Percentiles rank a stretch among this genome's conserved stretches.
phyloP scores from a whole-genome alignment of 2,329 filamentous ascomycete genomes.

The Trichoderma sp. region DNA sequence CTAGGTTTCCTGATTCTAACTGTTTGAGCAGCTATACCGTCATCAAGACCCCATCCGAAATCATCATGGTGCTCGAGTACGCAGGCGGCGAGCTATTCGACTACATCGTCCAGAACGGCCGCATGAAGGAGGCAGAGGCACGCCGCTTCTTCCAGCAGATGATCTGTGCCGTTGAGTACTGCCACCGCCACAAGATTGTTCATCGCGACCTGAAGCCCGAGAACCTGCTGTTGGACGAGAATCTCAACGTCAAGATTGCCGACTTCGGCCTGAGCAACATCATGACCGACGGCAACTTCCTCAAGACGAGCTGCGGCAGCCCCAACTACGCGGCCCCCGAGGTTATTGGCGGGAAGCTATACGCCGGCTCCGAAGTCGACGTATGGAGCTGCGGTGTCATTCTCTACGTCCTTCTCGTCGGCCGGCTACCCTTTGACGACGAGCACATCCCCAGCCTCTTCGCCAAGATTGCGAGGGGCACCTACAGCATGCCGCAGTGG shows the following conservation, averaged over 20 bases:
- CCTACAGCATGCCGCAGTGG: constrained; percentile 89
- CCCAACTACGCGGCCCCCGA: constrained; percentile 98
- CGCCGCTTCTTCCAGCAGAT: constrained; percentile 99
- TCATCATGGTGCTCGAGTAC: constrained; percentile 99
- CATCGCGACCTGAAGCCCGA: constrained; percentile 97
- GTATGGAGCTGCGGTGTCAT: constrained; percentile 98
- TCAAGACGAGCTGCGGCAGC: constrained; percentile 97
- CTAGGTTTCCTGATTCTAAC: neutral
- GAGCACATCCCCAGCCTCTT: constrained; percentile 97
- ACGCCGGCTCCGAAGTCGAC: constrained; percentile 95
- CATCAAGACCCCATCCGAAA: constrained; percentile 90
- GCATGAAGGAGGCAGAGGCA: constrained; percentile 89
- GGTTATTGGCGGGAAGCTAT: constrained; percentile 96
- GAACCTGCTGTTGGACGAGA: constrained; percentile 90
- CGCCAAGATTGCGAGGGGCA: constrained; percentile 94
- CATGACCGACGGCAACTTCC: constrained; percentile 99
- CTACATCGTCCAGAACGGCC: constrained; percentile 93
- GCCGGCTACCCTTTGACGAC: constrained; percentile 91
- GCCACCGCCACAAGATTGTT: constrained; percentile 97
- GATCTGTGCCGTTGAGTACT: constrained; percentile 97
- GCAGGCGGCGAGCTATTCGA: constrained; percentile 96
- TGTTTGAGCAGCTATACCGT: constrained; percentile 75
- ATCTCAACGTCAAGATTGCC: constrained; percentile 98
- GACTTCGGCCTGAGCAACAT: constrained; percentile 99
- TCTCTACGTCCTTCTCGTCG: constrained; percentile 78